Percentiles rank a stretch among this genome's conserved stretches.
These are phyloP conservation scores for Dalbergia oliveri DNA, from an alignment of 306 rosid genomes.

Conservation along the genomic window DNA sequence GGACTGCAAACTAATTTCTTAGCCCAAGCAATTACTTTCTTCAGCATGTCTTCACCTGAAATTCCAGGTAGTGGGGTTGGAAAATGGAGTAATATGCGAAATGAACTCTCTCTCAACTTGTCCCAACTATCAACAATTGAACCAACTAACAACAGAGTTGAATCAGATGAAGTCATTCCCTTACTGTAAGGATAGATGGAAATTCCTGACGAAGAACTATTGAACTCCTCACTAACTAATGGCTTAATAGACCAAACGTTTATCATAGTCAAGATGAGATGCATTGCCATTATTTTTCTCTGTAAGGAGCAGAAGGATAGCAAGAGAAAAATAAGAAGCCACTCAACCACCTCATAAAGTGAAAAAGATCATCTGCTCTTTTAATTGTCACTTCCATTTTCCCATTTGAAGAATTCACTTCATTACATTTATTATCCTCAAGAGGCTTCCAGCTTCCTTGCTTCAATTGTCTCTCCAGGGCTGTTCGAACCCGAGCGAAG, in stretches of 20 bases:
- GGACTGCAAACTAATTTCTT: conserved; percentile 92
- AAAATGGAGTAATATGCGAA: conserved; percentile 87
- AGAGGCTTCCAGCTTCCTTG: conserved; percentile 83
- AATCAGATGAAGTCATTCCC: conserved; percentile 78
- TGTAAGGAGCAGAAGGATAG: conserved; percentile 98
- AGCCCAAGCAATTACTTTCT: conserved; percentile 75
- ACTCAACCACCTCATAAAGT: conserved; percentile 96
- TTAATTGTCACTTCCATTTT: conserved; percentile 51
- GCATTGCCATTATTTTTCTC: conserved; percentile 98
- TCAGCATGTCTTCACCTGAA: conserved; percentile 68
- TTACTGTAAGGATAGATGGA: conserved; percentile 74
- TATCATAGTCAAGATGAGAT: conserved; percentile 82
- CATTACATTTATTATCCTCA: conserved; percentile 44
- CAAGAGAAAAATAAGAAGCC: conserved; percentile 92
- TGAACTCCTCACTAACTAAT: conserved; percentile 53
- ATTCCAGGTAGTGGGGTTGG: conserved; percentile 98
- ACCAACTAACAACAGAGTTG: conserved; percentile 89
- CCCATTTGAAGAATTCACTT: conserved; percentile 53
- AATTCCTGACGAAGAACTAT: conserved; percentile 51
- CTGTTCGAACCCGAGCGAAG: conserved; percentile 91
- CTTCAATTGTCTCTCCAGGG: conserved; percentile 92
- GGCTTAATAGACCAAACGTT: conserved; percentile 82
- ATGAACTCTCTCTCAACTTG: conserved; percentile 85
- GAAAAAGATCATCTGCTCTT: conserved; percentile 83
- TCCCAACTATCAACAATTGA: conserved; percentile 99